Base-by-base conservation (phyloP, 768 basidiomycete genomes). In the Mycena galericulata region DNA sequence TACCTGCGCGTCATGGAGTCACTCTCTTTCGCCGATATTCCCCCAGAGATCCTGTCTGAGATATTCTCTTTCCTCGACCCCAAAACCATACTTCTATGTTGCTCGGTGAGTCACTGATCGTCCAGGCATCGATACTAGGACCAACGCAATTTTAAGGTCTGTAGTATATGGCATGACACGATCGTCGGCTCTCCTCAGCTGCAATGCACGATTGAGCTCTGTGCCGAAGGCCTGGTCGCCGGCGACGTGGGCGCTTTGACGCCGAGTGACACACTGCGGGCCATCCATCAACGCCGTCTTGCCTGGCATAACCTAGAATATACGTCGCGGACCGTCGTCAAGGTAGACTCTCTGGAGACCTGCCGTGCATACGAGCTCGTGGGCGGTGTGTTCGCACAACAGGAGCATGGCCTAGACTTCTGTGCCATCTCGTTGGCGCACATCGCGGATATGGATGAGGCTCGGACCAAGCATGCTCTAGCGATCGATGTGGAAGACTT, bases 331-430 rank as follows among this genome's bases (percentile, higher is more conserved):
- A 51, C 15, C 11, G 10, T 32, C 9, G 29, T 61, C 10, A 17
- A 46, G 11, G 34, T 62, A 10, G 50, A 60, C 3, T 50, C 56
- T 14, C 26, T 69, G 34, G 1, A 5, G 1, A 27, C n/a, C 27
- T 65, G 58, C 46, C 43, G 50, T 34, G 63, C 63, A 11, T 65
- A 61, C 46, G 62, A 60, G 18, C 58, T 70, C 24, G 59, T 47
- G 2, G 56, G 45, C 3, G 63, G 68, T 2, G 4, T 65, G 2
- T 62, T 65, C 18, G 45, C 46, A 0, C 63, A 60, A n/a, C 63
- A 54, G 22, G 15, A 32, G 41, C 10, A 12, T 10, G 41, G 49
- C 4, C 43, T 51, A 18, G 24, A 46, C 7, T 59, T 65, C 34
- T 15, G 17, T 10, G 15, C 38, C 20, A 24, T 65, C 7, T 57